phyloP scores from a whole-genome alignment of 2,329 filamentous ascomycete species.

The Diaporthe citriasiana region DNA sequence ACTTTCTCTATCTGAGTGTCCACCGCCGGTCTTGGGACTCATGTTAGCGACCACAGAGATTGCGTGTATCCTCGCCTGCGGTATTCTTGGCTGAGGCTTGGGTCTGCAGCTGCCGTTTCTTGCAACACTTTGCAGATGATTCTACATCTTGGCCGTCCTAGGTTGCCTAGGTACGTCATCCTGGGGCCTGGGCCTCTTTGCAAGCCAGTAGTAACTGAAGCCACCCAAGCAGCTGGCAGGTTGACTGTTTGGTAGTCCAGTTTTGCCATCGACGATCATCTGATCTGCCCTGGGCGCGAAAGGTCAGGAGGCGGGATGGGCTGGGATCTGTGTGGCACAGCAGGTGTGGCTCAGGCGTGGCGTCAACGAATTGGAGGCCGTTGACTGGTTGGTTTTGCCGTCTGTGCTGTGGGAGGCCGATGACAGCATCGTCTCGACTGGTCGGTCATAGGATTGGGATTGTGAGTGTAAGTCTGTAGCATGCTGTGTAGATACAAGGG shows the following conservation, averaged over 20 bases:
- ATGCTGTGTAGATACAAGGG: not conserved
- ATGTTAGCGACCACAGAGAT: constrained; percentile 11
- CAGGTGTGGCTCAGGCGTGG: constrained; percentile 33
- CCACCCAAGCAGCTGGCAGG: constrained; percentile 1
- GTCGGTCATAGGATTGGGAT: not conserved
- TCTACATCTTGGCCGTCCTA: not conserved
- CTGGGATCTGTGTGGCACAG: constrained; percentile 22
- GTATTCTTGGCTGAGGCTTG: constrained; percentile 28
- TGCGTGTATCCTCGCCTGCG: constrained; percentile 20
- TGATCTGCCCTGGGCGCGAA: not conserved
- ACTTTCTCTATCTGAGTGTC: constrained; percentile 4
- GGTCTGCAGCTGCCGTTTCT: constrained; percentile 10
- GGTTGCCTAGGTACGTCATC: not conserved
- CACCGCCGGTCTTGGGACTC: constrained; percentile 9
- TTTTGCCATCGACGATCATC: constrained; percentile 30
- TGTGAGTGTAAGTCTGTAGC: not conserved
- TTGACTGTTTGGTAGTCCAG: not conserved
- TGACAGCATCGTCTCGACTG: constrained; percentile 10
- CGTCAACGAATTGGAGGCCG: not conserved
- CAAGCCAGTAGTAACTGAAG: not conserved
- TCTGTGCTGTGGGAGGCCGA: not conserved
- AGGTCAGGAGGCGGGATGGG: not conserved
- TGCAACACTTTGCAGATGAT: constrained; percentile 19
- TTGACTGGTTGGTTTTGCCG: not conserved
- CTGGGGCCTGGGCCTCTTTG: constrained; percentile 1